These are phyloP conservation scores for Ustilago hordei DNA, from an alignment of 1,284 basidiomycete species.

Conservation along the genomic window DNA sequence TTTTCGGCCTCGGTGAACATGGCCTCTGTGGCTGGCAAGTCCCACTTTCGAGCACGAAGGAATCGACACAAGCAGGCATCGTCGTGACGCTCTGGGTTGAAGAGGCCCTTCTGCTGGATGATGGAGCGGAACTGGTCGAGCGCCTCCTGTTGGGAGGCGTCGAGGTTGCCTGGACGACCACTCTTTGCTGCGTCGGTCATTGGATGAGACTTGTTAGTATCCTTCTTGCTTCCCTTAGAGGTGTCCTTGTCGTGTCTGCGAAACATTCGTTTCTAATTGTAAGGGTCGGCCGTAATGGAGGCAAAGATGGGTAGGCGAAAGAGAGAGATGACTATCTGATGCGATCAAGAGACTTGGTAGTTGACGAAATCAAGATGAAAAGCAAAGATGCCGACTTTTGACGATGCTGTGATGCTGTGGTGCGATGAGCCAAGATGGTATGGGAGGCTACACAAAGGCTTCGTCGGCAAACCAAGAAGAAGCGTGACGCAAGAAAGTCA, in stretches of 20 bases:
- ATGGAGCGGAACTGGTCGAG: constrained; percentile 59
- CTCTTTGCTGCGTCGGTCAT: constrained; percentile 42
- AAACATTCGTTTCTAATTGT: constrained; percentile 33
- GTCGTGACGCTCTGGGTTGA: constrained; percentile 65
- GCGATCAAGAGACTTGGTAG: neutral
- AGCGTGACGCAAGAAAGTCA: constrained; percentile 4
- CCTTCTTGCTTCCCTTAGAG: constrained; percentile 59
- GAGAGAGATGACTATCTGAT: constrained; percentile 7
- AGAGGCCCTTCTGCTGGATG: constrained; percentile 64
- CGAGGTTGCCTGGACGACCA: constrained; percentile 65
- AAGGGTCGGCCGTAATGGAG: constrained; percentile 4
- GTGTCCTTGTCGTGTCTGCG: constrained; percentile 48
- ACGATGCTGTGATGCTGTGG: neutral
- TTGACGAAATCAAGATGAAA: neutral
- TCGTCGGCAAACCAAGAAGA: constrained; percentile 3
- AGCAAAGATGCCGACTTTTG: neutral
- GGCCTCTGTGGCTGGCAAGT: constrained; percentile 81
- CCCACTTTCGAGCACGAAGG: constrained; percentile 92
- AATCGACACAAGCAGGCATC: constrained; percentile 73
- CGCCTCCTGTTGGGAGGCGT: constrained; percentile 60
- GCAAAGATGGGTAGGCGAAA: constrained; percentile 2
- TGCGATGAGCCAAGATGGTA: neutral
- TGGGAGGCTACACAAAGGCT: constrained; percentile 2
- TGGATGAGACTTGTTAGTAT: constrained; percentile 19
- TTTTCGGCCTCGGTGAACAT: constrained; percentile 88